Evolutionary conservation across 2,329 filamentous ascomycete genomes (phyloP), one percentile per base, ranked within the genome.

Genomic region (Epichloe aotearoae): DNA sequence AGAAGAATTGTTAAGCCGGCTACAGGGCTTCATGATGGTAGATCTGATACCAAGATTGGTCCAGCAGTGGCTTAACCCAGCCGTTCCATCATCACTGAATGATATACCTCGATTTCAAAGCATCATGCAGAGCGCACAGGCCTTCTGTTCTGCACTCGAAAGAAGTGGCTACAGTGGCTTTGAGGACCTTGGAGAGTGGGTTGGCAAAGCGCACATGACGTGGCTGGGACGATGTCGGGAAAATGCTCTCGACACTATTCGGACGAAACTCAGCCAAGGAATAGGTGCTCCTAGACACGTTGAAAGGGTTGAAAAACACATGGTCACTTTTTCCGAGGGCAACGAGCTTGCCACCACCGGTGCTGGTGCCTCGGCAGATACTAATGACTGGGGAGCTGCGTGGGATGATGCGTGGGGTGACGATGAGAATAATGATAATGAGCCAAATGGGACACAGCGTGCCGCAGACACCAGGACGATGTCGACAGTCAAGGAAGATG

Each of bases 171-270:
- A 87, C 75, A 73, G 75, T 15, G 75, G 75, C 4, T 72, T 78
- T 46, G 70, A 75, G 14, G 78, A 83, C 34, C 69, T 98, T 38
- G 74, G 79, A 43, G 80, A 87, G 23, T 98, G 93, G 91, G 82
- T 88, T 0, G 79, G 83, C 40, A 82, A 84, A 54, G 85, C 88
- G 1, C 86, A 89, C 0, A 80, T 81, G 52, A 82, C 88, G 26
- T 98, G 93, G 93, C 75, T 97, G 14, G 79, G 79, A 2, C 91
- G 88, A 63, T 84, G 89, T 56, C 82, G 86, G 59, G 89, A 95
- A 60, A 81, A 77, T 36, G 83, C 88, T 0, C 74, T 98, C 23
- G 84, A 90, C 54, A 76, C 78, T 36, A 81, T 94, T 12, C 80
- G 93, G 23, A 76, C 69, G 19, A 77, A 84, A 44, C 74, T 96